Evolutionary conservation across 169 alveolate species (phyloP), one percentile per base, ranked within the genome.

Genomic region (Eimeria necatrix): DNA sequence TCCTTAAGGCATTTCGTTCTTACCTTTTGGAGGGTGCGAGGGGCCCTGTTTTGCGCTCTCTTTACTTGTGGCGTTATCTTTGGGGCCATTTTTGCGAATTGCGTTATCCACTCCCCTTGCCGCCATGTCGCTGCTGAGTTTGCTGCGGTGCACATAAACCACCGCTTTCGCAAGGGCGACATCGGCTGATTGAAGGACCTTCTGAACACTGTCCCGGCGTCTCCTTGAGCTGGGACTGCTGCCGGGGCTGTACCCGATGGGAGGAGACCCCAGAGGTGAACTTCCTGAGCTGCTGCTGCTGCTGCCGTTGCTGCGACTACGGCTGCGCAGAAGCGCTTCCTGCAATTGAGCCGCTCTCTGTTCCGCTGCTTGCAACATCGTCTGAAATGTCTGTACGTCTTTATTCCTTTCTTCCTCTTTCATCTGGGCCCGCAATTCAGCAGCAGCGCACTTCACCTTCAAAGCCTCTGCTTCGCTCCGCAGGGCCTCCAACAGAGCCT

Each of bases 81-180:
- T 32, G 41, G 41, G 41, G 41, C 41, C 41, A 32, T 32, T 32
- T 32, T 32, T 32, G 41, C 41, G 41, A 32, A 32, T 32, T 32
- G 41, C 41, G 41, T 32, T 32, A 32, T 32, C 41, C 18, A 12
- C n/a, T 16, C 64, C 18, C 64, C 64, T 56, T 56, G 64, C 64
- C 4, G 18, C 52, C n/a, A n/a, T 73, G 26, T 32, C 53, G 49
- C 52, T 22, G 49, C 84, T 9, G 22, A 73, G 52, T 32, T 73
- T 73, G 84, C 84, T 73, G 53, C 78, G 78, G 78, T 68, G 78
- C 9, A 68, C 78, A 24, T 68, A 68, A 16, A 68, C 78, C 78
- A 68, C 84, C 18, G 84, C 84, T 32, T 32, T 73, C 20, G 84
- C 84, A 12, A 73, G 49, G n/a, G 84, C 84, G 7, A 18, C 49